These are phyloP conservation scores for Coemansia sp. DNA, from an alignment of 192 early-diverging fungal species.

Conservation along the genomic window DNA sequence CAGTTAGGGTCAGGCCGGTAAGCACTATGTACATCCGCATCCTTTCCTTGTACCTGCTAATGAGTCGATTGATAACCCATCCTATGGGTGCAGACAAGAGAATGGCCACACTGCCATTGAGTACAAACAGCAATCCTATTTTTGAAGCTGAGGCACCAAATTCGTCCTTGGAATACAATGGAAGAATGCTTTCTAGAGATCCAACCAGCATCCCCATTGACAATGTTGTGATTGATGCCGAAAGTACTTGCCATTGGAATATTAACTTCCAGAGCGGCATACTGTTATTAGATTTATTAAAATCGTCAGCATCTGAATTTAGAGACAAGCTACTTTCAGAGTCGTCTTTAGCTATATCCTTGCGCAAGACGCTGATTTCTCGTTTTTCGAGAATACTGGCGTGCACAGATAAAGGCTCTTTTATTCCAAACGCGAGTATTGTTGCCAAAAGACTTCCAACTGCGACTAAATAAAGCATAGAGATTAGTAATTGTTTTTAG, in stretches of 20 bases:
- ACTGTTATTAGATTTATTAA: background rate
- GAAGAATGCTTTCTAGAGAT: constrained; percentile 34
- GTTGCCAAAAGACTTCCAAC: constrained; percentile 17
- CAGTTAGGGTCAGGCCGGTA: constrained; percentile 18
- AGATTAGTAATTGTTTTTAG: background rate
- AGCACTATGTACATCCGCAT: constrained; percentile 29
- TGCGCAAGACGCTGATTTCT: background rate
- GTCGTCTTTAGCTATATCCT: background rate
- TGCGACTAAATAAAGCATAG: constrained; percentile 12
- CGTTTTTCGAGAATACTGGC: constrained; percentile 9
- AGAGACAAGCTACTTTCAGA: background rate
- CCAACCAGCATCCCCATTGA: constrained; percentile 22
- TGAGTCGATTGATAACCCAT: constrained; percentile 24
- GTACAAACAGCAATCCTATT: constrained; percentile 30
- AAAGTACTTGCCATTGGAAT: constrained; percentile 45
- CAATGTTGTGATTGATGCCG: constrained; percentile 33
- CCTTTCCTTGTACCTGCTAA: constrained; percentile 21
- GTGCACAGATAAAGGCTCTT: constrained; percentile 32
- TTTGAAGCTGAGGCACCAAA: constrained; percentile 29
- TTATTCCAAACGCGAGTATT: constrained; percentile 25
- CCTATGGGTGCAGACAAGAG: constrained; percentile 28
- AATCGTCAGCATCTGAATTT: background rate
- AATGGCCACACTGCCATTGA: constrained; percentile 35
- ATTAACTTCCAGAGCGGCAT: constrained; percentile 38
- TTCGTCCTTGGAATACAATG: constrained; percentile 33